Conservation (phyloP, 345 rosid species). For the Lumnitzera littorea region DNA sequence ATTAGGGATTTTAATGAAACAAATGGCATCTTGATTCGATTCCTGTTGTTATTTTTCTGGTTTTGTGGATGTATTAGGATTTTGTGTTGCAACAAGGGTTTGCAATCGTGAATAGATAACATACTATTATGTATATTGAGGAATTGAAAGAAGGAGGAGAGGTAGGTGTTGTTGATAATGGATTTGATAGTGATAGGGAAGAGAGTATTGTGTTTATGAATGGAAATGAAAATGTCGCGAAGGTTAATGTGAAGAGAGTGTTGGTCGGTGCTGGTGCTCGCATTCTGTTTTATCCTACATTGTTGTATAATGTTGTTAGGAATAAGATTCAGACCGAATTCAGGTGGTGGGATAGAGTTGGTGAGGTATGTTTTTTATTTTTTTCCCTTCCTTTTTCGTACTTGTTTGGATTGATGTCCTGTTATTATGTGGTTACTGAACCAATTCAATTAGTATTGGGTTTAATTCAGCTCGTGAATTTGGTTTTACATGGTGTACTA, state of each 20-base stretch:
- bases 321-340: slow-evolving; percentile 82
- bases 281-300: slow-evolving; percentile 81
- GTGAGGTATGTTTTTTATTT: slow-evolving; percentile 44
- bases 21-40: too few species aligned
- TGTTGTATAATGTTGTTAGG: slow-evolving; percentile 88
- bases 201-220: slow-evolving; percentile 11
- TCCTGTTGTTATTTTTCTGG: slow-evolving; percentile 5
- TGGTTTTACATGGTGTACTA: too few species aligned
- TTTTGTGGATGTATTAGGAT: slow-evolving; percentile 8
- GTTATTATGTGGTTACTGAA: not conserved
- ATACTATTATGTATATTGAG: slow-evolving; percentile 65
- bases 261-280: slow-evolving; percentile 94
- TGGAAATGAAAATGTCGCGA: slow-evolving; percentile 15
- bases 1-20: too few species aligned
- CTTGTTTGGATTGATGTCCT: not conserved
- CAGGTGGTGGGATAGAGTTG: slow-evolving; percentile 95
- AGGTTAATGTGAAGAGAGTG: slow-evolving; percentile 49
- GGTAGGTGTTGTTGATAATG: slow-evolving; percentile 23
- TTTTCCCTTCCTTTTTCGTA: not conserved
- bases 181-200: slow-evolving; percentile 2
- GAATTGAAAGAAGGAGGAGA: slow-evolving; percentile 45
- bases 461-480: too few species aligned
- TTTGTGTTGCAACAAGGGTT: slow-evolving; percentile 10
- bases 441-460: too few species aligned
- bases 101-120: slow-evolving; percentile 18